Evolutionary conservation across 1,284 basidiomycete genomes (phyloP), one percentile per base, ranked within the genome.

Genomic region (Fomitopsis betulina): DNA sequence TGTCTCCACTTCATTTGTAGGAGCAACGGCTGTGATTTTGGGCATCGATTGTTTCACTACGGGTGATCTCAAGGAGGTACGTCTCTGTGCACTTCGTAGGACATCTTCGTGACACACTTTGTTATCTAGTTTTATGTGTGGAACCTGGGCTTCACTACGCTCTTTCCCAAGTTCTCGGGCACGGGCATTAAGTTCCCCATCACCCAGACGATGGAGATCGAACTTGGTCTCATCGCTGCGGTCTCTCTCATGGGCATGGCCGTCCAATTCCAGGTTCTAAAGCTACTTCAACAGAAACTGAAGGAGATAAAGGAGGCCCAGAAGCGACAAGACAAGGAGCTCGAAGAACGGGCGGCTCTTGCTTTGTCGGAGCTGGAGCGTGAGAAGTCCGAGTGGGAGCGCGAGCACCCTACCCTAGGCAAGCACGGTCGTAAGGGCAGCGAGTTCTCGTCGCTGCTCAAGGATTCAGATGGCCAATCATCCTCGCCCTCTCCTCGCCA

Each of bases 21-120:
- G 96, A 23, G 87, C 94, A n/a, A 90, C 90, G n/a, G 89, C 93
- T 1, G 87, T 96, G 69, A 93, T 95, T 59, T 79, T 98, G 21
- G 95, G 95, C 9, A 85, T 97, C 54, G 96, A 98, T 73, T 98
- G 96, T 73, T 98, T 87, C 72, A 91, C 93, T 3, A 89, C 91
- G 6, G 91, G 89, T 5, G 91, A 91, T 25, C 81, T 97, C 58
- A 98, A 98, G 76, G 96, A 97, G 80, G 90, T 90, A 63, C 62
- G 72, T 71, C 8, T 32, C 7, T 12, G n/a, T 33, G 45, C 10
- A 15, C 21, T 23, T 58, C 37, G 32, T 47, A 51, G 25, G 59
- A 27, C 35, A 37, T 45, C 33, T 57, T 40, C 27, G 32, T 6
- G 21, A 32, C 12, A 15, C 47, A 4, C 56, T n/a, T 32, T 27